A percentile compares a stretch with the other conserved stretches of the same genome.
These are phyloP conservation scores for Pseudogymnoascus sp. DNA, from an alignment of 2,329 filamentous ascomycete genomes.

Conservation along the genomic window DNA sequence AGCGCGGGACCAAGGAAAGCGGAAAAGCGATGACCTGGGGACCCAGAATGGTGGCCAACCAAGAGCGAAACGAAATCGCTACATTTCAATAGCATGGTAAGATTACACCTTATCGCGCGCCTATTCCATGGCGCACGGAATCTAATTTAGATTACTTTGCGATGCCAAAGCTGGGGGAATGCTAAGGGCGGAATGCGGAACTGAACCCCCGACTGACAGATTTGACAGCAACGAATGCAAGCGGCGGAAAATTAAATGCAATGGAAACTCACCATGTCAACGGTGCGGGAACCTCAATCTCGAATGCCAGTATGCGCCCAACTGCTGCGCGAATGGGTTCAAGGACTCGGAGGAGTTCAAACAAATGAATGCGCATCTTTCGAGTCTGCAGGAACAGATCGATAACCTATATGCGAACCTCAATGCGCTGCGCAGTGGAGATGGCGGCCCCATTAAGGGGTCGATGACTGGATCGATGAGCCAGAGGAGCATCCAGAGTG, in stretches of 20 bases:
- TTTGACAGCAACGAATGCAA: constrained; percentile 62
- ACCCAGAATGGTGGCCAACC: constrained; percentile 22
- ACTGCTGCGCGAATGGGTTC: constrained; percentile 67
- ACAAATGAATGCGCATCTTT: constrained; percentile 67
- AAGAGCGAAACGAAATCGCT: constrained; percentile 30
- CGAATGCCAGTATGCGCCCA: constrained; percentile 57
- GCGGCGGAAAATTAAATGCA: constrained; percentile 68
- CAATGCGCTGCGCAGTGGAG: constrained; percentile 50
- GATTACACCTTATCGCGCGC: constrained; percentile 11
- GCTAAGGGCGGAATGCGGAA: not conserved
- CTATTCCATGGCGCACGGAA: not conserved
- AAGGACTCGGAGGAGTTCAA: constrained; percentile 90
- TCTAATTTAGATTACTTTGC: not conserved
- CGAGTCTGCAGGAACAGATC: constrained; percentile 74
- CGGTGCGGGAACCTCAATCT: constrained; percentile 62
- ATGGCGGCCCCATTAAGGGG: not conserved
- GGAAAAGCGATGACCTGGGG: constrained; percentile 21
- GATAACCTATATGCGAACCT: constrained; percentile 67
- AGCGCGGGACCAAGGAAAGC: constrained; percentile 25
- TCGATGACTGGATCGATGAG: constrained; percentile 4
- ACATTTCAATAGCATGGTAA: constrained; percentile 32
- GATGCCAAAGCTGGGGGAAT: not conserved
- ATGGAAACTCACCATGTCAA: constrained; percentile 60
- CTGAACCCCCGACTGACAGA: not conserved
- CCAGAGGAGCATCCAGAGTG: constrained; percentile 6